Percentiles rank a stretch among this genome's conserved stretches.
These are phyloP conservation scores for Suillus subalutaceus DNA, from an alignment of 768 basidiomycete genomes.

Conservation along the genomic window DNA sequence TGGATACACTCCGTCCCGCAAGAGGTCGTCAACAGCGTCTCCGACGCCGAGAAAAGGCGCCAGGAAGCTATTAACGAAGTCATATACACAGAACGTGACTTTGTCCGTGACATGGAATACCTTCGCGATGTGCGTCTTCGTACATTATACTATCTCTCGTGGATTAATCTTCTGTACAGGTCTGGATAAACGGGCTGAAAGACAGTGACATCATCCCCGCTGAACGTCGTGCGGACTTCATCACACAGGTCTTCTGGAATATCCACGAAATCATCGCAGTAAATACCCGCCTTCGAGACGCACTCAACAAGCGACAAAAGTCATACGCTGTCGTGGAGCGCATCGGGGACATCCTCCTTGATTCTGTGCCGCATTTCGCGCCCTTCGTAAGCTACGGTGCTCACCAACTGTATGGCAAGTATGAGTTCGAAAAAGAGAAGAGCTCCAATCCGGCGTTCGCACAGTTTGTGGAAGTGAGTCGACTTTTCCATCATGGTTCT, in stretches of 20 bases:
- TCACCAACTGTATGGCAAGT: slow-evolving; percentile 97
- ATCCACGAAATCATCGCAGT: slow-evolving; percentile 91
- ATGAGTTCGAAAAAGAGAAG: slow-evolving; percentile 99
- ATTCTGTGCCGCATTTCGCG: slow-evolving; percentile 82
- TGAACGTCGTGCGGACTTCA: slow-evolving; percentile 78
- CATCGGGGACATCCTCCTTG: slow-evolving; percentile 90
- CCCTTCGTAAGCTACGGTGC: slow-evolving; percentile 96
- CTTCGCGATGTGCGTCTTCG: slow-evolving; percentile 77
- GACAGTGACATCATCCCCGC: slow-evolving; percentile 77
- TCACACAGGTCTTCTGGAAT: slow-evolving; percentile 98
- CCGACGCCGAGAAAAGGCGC: slow-evolving; percentile 90
- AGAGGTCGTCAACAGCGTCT: slow-evolving; percentile 91
- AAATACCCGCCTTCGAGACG: slow-evolving; percentile 89
- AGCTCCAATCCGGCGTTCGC: slow-evolving; percentile 89
- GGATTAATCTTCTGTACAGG: slow-evolving; percentile 43
- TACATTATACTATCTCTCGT: slow-evolving; percentile 6
- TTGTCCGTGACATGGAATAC: slow-evolving; percentile 98
- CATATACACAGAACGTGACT: slow-evolving; percentile 91
- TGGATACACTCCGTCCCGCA: slow-evolving; percentile 98
- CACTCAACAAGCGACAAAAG: slow-evolving; percentile 94
- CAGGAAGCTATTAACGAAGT: slow-evolving; percentile 99
- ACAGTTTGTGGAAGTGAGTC: slow-evolving; percentile 87
- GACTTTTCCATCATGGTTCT: slow-evolving; percentile 3
- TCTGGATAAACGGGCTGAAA: slow-evolving; percentile 88
- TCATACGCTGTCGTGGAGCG: slow-evolving; percentile 90